These are phyloP conservation scores for Fusarium sarcochroum DNA, from an alignment of 2,329 filamentous ascomycete species.

Conservation along the genomic window DNA sequence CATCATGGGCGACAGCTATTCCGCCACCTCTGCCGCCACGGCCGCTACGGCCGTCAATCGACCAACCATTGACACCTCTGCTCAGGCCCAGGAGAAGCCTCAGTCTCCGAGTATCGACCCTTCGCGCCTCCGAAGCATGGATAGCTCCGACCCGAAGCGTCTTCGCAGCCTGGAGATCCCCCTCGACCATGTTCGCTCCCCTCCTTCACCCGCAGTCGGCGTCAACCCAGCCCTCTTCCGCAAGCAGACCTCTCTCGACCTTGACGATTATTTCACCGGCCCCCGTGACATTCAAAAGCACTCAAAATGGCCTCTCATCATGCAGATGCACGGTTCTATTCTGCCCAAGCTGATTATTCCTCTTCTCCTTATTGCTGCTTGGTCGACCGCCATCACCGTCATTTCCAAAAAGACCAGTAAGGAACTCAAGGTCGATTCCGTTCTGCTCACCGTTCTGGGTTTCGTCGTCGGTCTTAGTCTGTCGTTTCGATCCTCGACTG, in stretches of 20 bases:
- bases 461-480: constrained; percentile 86
- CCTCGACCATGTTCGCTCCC: constrained; percentile 51
- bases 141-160: constrained; percentile 36
- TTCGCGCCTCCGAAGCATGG: constrained; percentile 30
- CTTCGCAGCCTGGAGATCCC: constrained; percentile 49
- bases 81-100: constrained; percentile 6
- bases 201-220: constrained; percentile 48
- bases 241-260: constrained; percentile 58
- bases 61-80: constrained; percentile 36
- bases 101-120: constrained; percentile 17
- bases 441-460: constrained; percentile 80
- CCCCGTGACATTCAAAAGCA: constrained; percentile 80
- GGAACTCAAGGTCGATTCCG: constrained; percentile 55
- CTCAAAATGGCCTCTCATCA: constrained; percentile 82
- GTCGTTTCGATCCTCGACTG: constrained; percentile 82
- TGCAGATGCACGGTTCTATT: constrained; percentile 83
- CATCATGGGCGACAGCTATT: constrained; percentile 46
- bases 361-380: constrained; percentile 71
- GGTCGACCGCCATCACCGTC: constrained; percentile 76
- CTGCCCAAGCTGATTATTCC: constrained; percentile 81
- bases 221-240: constrained; percentile 51
- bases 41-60: constrained; percentile 31
- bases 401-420: constrained; percentile 61
- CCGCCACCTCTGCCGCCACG: constrained; percentile 33
- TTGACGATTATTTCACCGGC: constrained; percentile 75